Evolutionary conservation across 352 stramenopile genomes (phyloP).

Genomic region (Phytophthora agathidicida): DNA sequence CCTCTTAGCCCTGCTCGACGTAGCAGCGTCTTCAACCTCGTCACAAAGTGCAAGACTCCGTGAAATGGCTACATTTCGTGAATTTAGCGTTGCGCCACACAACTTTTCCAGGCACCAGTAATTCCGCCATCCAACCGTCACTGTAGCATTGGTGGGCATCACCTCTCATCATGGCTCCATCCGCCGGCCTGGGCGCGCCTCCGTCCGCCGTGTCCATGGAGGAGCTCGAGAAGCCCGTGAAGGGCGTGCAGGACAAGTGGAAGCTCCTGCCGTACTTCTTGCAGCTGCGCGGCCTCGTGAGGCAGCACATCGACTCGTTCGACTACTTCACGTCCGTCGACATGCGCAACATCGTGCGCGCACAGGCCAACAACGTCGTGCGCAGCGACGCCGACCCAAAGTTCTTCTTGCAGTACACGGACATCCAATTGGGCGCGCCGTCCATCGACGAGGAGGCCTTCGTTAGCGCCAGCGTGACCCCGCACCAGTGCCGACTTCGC

Average conservation of each 20-base stretch:
- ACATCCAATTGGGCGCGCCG: slow-evolving; percentile 97
- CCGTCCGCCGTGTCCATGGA: slow-evolving; percentile 43
- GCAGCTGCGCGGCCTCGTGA: slow-evolving; percentile 90
- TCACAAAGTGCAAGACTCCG: too few species aligned
- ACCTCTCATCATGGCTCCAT: slow-evolving; percentile 38
- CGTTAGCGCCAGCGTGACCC: slow-evolving; percentile 92
- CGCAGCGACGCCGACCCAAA: slow-evolving; percentile 96
- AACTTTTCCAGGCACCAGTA: slow-evolving; percentile 22
- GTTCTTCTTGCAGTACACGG: slow-evolving; percentile 99
- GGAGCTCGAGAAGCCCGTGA: slow-evolving; percentile 77
- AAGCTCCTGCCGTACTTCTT: slow-evolving; percentile 99
- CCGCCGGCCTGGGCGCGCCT: slow-evolving; percentile 12
- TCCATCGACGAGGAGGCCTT: slow-evolving; percentile 98
- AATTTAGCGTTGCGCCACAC: slow-evolving; percentile 10
- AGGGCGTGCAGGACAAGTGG: slow-evolving; percentile 96
- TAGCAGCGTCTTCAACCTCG: too few species aligned
- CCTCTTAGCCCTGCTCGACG: too few species aligned
- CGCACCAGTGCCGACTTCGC: slow-evolving; percentile 98
- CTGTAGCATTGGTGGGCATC: slow-evolving; percentile 20
- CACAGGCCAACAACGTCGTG: slow-evolving; percentile 92
- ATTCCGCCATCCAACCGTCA: slow-evolving; percentile 23
- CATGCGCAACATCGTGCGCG: slow-evolving; percentile 98
- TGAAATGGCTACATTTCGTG: too few species aligned
- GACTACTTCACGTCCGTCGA: slow-evolving; percentile 99
- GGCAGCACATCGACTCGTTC: slow-evolving; percentile 99